Evolutionary conservation across 129 eudicot species (phyloP), one percentile per base, ranked within the genome.

Genomic region (Solidago caesia): DNA sequence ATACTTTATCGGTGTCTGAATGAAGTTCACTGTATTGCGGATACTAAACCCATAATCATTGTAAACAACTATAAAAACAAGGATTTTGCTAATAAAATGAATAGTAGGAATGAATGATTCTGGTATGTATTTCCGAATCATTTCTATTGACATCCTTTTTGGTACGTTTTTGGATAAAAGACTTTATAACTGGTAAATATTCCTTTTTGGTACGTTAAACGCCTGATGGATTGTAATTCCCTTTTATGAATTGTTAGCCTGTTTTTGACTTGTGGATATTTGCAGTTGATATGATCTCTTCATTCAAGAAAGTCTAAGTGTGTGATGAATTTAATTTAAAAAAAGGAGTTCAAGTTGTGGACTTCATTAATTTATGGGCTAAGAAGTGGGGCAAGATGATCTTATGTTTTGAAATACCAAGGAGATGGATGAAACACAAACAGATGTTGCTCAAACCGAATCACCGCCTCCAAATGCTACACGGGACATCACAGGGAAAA

Each of bases 381-480:
- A 78, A 48, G 62, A 81, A 82, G 55, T 74, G 61, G 70, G 64
- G 79, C 76, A 89, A 84, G 75, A 86, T 84, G 96, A 80, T 84
- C 74, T 75, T 78, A 68, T 79, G 71, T 58, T 71, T 82, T 74
- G 76, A 73, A 61, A 75, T 51, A 13, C 78, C 68, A 64, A 86
- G 79, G 83, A 79, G 75, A 89, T 89, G 89, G 96, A 80, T 89
- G 85, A 80, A 74, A 77, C 76, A 80, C 81, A 68, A 64, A 79
- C 73, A 52, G 74, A 83, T 47, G 4, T 43, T 26, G 62, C 58
- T 76, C 74, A 68, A 57, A 67, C 76, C 15, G 77, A 82, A 63
- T 27, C 79, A 68, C 25, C 6, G 16, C 68, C 16, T 64, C 8
- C 48, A 7, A 64, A 41, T 64, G 47, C 68, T 39, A 64, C 81